Percentiles rank a stretch among this genome's conserved stretches.
phyloP scores from a whole-genome alignment of 306 rosid species.

The Herpetospermum pedunculosum region DNA sequence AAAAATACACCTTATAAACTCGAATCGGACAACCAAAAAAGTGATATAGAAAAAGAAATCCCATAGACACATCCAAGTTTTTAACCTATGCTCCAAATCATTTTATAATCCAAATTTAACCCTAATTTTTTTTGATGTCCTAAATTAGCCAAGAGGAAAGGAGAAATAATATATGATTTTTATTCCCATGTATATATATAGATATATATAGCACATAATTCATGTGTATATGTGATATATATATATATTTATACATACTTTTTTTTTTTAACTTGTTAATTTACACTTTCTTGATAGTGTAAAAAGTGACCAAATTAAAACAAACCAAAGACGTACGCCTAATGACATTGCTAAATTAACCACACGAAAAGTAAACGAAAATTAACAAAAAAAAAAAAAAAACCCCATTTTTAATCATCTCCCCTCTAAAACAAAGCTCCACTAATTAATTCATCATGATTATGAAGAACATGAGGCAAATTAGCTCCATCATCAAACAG shows the following conservation, averaged over 20 bases:
- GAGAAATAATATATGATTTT: neutral
- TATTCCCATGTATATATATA: neutral
- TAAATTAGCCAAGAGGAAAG: neutral
- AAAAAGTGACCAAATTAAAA: too few relatives aligned
- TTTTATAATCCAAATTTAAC: neutral
- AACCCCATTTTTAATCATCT: neutral
- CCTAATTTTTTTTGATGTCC: neutral
- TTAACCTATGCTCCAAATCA: too few relatives aligned
- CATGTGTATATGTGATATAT: neutral
- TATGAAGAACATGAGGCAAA: constrained; percentile 36
- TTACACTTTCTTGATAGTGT: too few relatives aligned
- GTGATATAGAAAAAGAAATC: too few relatives aligned
- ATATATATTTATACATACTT: neutral
- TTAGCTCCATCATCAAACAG: constrained; percentile 56
- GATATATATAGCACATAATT: neutral
- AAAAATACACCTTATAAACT: too few relatives aligned
- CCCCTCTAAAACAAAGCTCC: too few relatives aligned
- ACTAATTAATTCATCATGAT: constrained; percentile 23
- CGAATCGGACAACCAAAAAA: too few relatives aligned
- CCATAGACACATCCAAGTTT: too few relatives aligned
- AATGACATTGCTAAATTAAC: neutral
- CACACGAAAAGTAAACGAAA: neutral
- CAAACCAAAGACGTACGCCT: constrained; percentile 1
- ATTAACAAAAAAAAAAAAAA: too few relatives aligned
- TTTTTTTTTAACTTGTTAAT: neutral